Evolutionary conservation across 805 yeast species (phyloP).

Genomic region (Starmerella bombi): DNA sequence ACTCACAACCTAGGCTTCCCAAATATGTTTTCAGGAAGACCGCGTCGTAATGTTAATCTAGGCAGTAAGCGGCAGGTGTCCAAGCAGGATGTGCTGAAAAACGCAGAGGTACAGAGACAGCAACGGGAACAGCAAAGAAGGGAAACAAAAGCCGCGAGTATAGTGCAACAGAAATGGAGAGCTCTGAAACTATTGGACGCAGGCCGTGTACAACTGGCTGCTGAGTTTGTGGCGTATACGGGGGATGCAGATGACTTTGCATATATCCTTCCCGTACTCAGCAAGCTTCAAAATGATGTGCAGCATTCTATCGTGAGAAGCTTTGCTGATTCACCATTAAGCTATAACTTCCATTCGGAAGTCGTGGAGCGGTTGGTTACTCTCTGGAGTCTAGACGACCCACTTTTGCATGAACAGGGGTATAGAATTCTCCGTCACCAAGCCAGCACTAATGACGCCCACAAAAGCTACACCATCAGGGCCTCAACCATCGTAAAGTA

Average conservation of each 20-base stretch:
- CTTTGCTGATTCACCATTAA: neutral
- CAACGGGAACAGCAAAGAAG: constrained; percentile 45
- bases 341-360: neutral
- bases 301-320: neutral
- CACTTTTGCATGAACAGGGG: constrained; percentile 1
- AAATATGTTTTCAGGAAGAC: constrained; percentile 52
- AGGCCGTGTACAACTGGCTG: constrained; percentile 17
- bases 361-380: constrained; percentile 6
- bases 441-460: constrained; percentile 5
- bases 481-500: neutral
- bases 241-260: constrained; percentile 3
- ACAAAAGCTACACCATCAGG: neutral
- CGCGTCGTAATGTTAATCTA: constrained; percentile 48
- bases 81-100: constrained; percentile 40
- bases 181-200: constrained; percentile 16
- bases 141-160: constrained; percentile 36
- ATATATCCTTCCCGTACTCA: constrained; percentile 3
- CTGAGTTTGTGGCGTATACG: constrained; percentile 11
- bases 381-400: neutral
- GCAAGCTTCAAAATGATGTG: neutral
- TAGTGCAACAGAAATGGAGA: constrained; percentile 40
- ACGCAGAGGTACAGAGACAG: constrained; percentile 52
- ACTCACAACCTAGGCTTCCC: too few relatives aligned
- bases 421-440: constrained; percentile 8
- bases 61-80: constrained; percentile 36